Evolutionary conservation across 2,329 filamentous ascomycete species (phyloP).

Genomic region (Ciborinia camelliae): DNA sequence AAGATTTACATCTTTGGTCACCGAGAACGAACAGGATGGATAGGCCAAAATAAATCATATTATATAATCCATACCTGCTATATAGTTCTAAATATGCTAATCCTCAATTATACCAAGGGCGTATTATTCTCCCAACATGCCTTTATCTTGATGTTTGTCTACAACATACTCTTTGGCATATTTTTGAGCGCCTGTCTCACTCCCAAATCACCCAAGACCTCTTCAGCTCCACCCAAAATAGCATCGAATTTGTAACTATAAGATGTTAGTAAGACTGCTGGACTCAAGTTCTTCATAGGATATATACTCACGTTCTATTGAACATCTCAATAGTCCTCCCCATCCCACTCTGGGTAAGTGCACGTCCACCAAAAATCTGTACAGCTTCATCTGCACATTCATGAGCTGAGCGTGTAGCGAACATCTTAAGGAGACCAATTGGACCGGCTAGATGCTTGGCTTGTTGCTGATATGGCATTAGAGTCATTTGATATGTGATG

Average conservation of each 20-base stretch:
- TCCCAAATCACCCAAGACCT: slow-evolving; percentile 76
- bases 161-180: slow-evolving; percentile 83
- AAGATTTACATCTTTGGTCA: background rate
- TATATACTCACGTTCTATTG: slow-evolving; percentile 54
- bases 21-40: background rate
- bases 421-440: slow-evolving; percentile 79
- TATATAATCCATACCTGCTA: background rate
- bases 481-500: slow-evolving; percentile 83
- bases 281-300: slow-evolving; percentile 37
- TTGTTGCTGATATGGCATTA: slow-evolving; percentile 78
- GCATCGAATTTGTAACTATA: slow-evolving; percentile 63
- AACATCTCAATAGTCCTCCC: slow-evolving; percentile 80
- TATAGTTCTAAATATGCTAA: background rate
- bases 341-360: slow-evolving; percentile 79
- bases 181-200: slow-evolving; percentile 79
- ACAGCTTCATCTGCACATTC: slow-evolving; percentile 81
- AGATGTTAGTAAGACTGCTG: background rate
- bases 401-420: slow-evolving; percentile 70
- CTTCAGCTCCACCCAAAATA: slow-evolving; percentile 76
- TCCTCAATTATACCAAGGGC: background rate
- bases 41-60: background rate
- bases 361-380: slow-evolving; percentile 82
- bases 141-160: slow-evolving; percentile 30
- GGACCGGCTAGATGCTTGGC: slow-evolving; percentile 72
- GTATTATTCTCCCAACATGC: background rate